A percentile compares a stretch with the other conserved stretches of the same genome.
Conservation (phyloP, 2,329 filamentous ascomycete species). For the Trichoderma lentiforme region DNA sequence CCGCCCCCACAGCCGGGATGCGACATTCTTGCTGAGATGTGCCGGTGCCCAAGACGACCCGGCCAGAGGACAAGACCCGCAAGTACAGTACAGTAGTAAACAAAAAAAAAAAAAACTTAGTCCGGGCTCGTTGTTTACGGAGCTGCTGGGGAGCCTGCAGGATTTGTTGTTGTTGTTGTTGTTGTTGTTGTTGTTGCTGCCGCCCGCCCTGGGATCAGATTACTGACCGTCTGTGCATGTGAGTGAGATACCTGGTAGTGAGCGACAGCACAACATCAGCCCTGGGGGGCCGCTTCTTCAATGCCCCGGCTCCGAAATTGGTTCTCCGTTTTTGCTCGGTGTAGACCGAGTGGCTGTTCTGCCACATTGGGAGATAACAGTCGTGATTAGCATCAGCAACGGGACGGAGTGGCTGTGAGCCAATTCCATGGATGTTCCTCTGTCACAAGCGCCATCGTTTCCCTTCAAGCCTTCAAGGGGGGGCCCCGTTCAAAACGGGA, state of each 20-base stretch:
- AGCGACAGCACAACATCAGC: not conserved
- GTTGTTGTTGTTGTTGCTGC: not conserved
- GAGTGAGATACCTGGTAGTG: not conserved
- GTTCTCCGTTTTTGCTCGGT: constrained; percentile 4
- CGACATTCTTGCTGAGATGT: constrained; percentile 14
- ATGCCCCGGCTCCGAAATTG: not conserved
- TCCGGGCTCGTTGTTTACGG: not conserved
- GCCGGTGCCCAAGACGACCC: constrained; percentile 8
- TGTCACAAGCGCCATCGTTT: constrained; percentile 6
- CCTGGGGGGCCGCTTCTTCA: not conserved
- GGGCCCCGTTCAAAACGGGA: constrained; percentile 13
- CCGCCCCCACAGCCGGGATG: constrained; percentile 15
- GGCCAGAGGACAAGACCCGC: constrained; percentile 1
- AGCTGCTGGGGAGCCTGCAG: not conserved
- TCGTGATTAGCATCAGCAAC: not conserved
- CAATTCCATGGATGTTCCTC: not conserved
- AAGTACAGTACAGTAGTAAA: not conserved
- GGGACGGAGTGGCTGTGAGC: not conserved
- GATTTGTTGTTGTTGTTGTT: not conserved
- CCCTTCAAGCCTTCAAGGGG: not conserved
- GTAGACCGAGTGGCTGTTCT: constrained; percentile 10
- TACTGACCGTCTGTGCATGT: not conserved
- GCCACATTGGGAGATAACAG: constrained; percentile 8
- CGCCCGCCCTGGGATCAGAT: too few relatives aligned
- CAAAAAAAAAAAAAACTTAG: not conserved